Evolutionary conservation across 176 grass and related monocot genomes (phyloP).

Genomic region (Rhynchospora tenuis): DNA sequence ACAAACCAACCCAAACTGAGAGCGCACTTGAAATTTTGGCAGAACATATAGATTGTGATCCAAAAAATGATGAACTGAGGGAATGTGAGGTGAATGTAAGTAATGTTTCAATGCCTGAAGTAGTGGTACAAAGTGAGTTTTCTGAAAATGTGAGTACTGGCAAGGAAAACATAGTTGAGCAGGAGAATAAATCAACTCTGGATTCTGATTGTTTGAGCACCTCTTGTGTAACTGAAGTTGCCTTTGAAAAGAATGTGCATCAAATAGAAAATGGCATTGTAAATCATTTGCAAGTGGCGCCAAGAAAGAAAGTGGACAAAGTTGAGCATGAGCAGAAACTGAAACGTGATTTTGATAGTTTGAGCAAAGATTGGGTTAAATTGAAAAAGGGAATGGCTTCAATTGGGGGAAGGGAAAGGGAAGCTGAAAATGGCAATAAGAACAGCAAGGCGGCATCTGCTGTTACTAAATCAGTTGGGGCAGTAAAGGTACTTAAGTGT

Average conservation of each 20-base stretch:
- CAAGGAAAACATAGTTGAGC: constrained; percentile 10
- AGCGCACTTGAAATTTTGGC: not conserved
- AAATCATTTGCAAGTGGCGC: not conserved
- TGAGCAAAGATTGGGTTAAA: constrained; percentile 23
- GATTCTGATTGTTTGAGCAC: not conserved
- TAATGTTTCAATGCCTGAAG: not conserved
- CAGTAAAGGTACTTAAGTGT: not conserved
- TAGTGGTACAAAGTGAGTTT: not conserved
- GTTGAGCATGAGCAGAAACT: constrained; percentile 22
- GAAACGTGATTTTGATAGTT: constrained; percentile 15
- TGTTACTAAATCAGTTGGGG: not conserved
- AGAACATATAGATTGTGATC: not conserved
- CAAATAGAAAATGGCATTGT: not conserved
- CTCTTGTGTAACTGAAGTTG: constrained; percentile 13
- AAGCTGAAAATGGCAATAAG: not conserved
- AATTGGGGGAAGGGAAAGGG: not conserved
- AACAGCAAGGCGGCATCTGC: not conserved
- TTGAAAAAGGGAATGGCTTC: constrained; percentile 19
- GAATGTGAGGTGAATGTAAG: not conserved
- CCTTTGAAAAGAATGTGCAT: not conserved
- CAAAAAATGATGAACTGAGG: not conserved
- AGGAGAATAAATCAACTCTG: not conserved
- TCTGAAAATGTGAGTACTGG: not conserved
- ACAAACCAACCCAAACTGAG: constrained; percentile 11
- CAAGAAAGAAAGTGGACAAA: not conserved